Base-by-base conservation (phyloP, 106 monocot species). In the Dendrobium huoshanense region DNA sequence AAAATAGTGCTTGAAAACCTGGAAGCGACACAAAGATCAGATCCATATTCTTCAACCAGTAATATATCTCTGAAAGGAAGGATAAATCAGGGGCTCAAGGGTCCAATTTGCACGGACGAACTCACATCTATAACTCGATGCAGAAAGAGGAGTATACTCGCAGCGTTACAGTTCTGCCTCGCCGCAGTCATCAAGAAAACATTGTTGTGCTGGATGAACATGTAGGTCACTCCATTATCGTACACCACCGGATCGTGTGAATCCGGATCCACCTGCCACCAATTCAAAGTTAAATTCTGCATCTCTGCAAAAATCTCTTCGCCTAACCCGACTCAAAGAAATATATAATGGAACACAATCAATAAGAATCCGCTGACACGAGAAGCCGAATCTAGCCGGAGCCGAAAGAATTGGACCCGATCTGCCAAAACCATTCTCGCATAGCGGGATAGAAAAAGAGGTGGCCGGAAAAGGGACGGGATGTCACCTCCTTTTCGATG, bases 1-100 rank as follows among this genome's bases (percentile, higher is more conserved):
- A 79, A 96, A 96, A 86, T 96, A 96, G 83, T 96, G 96, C 75
- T 96, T 96, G 75, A 96, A 96, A 13, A 96, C 96, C 96, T 96
- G 87, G 1, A 75, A 77, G 18, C 5, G 51, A 49, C 77, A 44
- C 20, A 67, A 67, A 22, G 40, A 58, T 41, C 15, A 81, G 42
- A 75, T 77, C 56, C 40, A 72, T 40, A 70, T 10, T 17, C 74
- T 24, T 33, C 54, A 43, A 41, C 51, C 83, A 22, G 19, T 7
- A 22, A 61, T 61, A 5, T 15, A 47, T 16, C 17, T 49, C 76
- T 11, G 24, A 48, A 75, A 2, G 44, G 43, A 75, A 20, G 43
- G 51, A 44, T 15, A 44, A 24, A 70, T 24, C n/a, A 49, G 25
- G 4, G 24, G 76, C 49, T 25, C 76, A 76, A 49, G 24, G 22